phyloP scores from a whole-genome alignment of 1,284 basidiomycete genomes.

The Ceraceosorus bombacis region DNA sequence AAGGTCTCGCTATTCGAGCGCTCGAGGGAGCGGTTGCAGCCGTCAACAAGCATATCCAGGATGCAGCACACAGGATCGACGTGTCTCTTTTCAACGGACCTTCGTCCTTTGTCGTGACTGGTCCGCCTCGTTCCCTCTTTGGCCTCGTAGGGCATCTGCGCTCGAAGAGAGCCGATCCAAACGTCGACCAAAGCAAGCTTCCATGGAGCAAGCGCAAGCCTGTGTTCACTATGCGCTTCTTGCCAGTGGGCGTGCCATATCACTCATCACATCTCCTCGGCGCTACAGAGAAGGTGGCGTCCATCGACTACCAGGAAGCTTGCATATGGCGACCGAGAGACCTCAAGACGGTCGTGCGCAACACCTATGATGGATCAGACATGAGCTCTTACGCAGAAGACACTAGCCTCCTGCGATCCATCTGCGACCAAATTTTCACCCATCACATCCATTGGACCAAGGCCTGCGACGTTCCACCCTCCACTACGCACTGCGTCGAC shows the following conservation, averaged over 20 bases:
- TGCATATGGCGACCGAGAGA: constrained; percentile 62
- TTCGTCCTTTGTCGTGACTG: constrained; percentile 84
- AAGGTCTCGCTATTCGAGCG: constrained; percentile 63
- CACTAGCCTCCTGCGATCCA: constrained; percentile 27
- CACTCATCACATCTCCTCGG: constrained; percentile 79
- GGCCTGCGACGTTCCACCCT: constrained; percentile 69
- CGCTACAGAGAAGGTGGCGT: constrained; percentile 66
- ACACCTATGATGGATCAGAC: constrained; percentile 62
- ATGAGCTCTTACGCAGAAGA: constrained; percentile 23
- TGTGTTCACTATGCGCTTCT: constrained; percentile 84
- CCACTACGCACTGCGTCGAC: constrained; percentile 83
- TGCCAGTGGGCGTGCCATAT: constrained; percentile 89
- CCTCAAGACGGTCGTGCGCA: constrained; percentile 74
- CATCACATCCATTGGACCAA: constrained; percentile 84
- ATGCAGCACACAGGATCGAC: constrained; percentile 64
- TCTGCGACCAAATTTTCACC: constrained; percentile 70
- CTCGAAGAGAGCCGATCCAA: constrained; percentile 76
- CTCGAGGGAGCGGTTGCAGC: constrained; percentile 74
- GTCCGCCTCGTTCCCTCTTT: constrained; percentile 81
- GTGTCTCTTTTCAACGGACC: constrained; percentile 89
- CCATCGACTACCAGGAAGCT: constrained; percentile 59
- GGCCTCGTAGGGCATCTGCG: constrained; percentile 84
- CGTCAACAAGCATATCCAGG: constrained; percentile 77
- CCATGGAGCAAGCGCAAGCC: constrained; percentile 91
- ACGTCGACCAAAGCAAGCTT: constrained; percentile 83